A percentile compares a stretch with the other conserved stretches of the same genome.
Conservation (phyloP, 768 basidiomycete species). For the Tylopilus rubrobrunneus region DNA sequence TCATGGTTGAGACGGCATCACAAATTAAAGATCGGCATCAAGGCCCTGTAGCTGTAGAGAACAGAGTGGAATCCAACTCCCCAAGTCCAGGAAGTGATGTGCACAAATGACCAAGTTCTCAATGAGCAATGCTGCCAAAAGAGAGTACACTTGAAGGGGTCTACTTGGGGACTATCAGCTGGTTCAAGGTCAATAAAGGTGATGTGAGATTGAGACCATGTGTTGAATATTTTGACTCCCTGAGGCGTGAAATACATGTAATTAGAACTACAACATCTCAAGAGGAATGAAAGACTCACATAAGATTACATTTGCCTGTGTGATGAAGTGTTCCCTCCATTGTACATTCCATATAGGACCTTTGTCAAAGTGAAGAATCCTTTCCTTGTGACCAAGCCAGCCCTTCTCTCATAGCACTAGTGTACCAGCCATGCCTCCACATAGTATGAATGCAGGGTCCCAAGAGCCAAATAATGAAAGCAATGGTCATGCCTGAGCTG, state of each 20-base stretch:
- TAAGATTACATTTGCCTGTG: slow-evolving; percentile 95
- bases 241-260: slow-evolving; percentile 27
- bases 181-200: slow-evolving; percentile 78
- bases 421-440: slow-evolving; percentile 87
- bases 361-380: slow-evolving; percentile 74
- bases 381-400: slow-evolving; percentile 95
- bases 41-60: too few species aligned
- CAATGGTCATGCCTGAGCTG: too few species aligned
- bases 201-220: slow-evolving; percentile 68
- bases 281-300: slow-evolving; percentile 39
- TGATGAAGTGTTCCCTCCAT: slow-evolving; percentile 84
- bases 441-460: slow-evolving; percentile 80
- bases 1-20: too few species aligned
- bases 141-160: slow-evolving; percentile 90
- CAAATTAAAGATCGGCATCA: too few species aligned
- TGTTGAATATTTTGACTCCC: slow-evolving; percentile 96
- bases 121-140: slow-evolving; percentile 89
- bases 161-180: slow-evolving; percentile 79
- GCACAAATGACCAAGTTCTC: slow-evolving; percentile 17
- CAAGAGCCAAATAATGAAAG: slow-evolving; percentile 52
- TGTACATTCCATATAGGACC: slow-evolving; percentile 92
- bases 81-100: too few species aligned
- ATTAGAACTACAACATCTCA: not conserved
- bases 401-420: slow-evolving; percentile 88
- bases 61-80: too few species aligned